Evolutionary conservation across 2,329 filamentous ascomycete species (phyloP).

Genomic region (Venturia nashicola): DNA sequence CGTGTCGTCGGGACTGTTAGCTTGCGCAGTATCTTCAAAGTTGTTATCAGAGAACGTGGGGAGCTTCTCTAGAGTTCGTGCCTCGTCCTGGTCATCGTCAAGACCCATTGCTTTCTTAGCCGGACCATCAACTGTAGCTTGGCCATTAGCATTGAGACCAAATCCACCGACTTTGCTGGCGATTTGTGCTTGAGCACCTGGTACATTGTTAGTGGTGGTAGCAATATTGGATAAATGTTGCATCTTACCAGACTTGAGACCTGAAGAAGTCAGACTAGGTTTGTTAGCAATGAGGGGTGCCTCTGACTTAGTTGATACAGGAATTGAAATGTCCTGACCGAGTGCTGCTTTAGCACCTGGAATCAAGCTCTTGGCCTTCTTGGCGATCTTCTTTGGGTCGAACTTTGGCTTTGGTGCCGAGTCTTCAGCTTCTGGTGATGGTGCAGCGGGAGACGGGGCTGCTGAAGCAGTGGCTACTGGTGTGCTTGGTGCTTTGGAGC

Average conservation of each 20-base stretch:
- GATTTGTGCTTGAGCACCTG: slow-evolving; percentile 18
- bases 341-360: slow-evolving; percentile 24
- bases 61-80: slow-evolving; percentile 83
- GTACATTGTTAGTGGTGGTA: not conserved
- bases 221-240: not conserved
- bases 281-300: slow-evolving; percentile 18
- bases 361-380: slow-evolving; percentile 46
- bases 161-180: slow-evolving; percentile 72
- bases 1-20: slow-evolving; percentile 45
- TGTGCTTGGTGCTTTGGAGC: slow-evolving; percentile 20
- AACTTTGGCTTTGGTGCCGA: slow-evolving; percentile 65
- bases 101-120: slow-evolving; percentile 69
- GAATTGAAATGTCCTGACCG: slow-evolving; percentile 41
- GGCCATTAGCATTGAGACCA: slow-evolving; percentile 52
- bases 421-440: slow-evolving; percentile 27
- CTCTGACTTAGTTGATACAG: slow-evolving; percentile 22
- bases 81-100: slow-evolving; percentile 75
- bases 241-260: not conserved
- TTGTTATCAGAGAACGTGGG: slow-evolving; percentile 57
- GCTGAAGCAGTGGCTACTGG: slow-evolving; percentile 48
- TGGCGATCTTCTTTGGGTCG: slow-evolving; percentile 74
- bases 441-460: slow-evolving; percentile 54
- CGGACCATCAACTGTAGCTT: slow-evolving; percentile 51
- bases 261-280: slow-evolving; percentile 30
- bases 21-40: slow-evolving; percentile 36